Evolutionary conservation across 495 filamentous ascomycete species (phyloP), one percentile per base, ranked within the genome.

Genomic region (Usnea hakonensis): DNA sequence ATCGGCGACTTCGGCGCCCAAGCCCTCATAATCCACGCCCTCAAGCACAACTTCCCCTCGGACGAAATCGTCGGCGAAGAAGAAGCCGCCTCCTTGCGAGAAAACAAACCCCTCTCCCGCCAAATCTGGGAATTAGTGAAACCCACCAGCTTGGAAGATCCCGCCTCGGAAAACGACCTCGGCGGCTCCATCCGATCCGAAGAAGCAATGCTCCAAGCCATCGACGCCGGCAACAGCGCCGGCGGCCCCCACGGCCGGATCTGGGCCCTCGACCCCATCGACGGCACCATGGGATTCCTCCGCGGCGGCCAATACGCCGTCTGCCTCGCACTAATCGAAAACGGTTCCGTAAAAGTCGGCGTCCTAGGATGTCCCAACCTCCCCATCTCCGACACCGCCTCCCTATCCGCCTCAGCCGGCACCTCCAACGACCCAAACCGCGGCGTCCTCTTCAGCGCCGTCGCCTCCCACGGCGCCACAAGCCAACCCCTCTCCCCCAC

Each of bases 1-100:
- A 91, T 97, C 65, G 94, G 91, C 71, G 94, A 98, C 77, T 97
- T 95, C 70, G 95, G 95, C 67, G 94, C 95, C 59, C 94, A 98
- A 77, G 95, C 95, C 41, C 81, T 97, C 64, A 95, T 97, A 71
- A 96, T 97, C 68, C 81, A 85, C 61, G 91, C 94, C 54, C 85
- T 98, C 63, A 84, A 86, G 75, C 81, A 87, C 73, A 89, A 89
- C 72, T 97, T 98, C 79, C 94, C 94, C 43, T 70, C 83, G 17
- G 94, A 98, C 70, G 86, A 90, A 75, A 88, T 97, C 61, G 90
- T 97, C 36, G 94, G 88, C 61, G 94, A 99, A 76, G 94, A 99
- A 76, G 95, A 99, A 71, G 85, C 94, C 0, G 83, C 81, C 64
- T 79, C 83, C 55, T 80, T 98, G 63, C 84, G 90, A 37, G 74